A percentile compares a stretch with the other conserved stretches of the same genome.
These are phyloP conservation scores for Cryphonectria radicalis DNA, from an alignment of 2,329 filamentous ascomycete species.

Conservation along the genomic window DNA sequence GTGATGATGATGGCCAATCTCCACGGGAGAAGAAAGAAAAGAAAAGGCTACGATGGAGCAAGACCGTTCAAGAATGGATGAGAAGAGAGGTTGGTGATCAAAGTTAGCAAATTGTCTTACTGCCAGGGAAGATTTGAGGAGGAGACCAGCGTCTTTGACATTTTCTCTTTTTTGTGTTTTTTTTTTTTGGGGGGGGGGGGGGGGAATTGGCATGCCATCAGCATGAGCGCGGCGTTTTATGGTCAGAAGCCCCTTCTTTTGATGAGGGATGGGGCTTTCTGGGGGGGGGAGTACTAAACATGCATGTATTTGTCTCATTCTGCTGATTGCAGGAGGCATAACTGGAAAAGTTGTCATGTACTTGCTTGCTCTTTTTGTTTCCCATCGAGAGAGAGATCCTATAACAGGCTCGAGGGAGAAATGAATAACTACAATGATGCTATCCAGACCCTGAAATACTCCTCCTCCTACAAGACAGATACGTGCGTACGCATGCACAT, in stretches of 20 bases:
- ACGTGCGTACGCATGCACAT: neutral
- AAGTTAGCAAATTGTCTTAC: conserved; percentile 5
- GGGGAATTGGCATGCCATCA: conserved; percentile 16
- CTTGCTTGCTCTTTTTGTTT: neutral
- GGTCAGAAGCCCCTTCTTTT: neutral
- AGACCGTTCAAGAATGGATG: neutral
- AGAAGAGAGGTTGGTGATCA: neutral
- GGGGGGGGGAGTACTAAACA: neutral
- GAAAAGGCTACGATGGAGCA: neutral
- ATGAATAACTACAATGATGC: neutral
- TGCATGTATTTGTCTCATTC: neutral
- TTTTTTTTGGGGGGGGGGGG: too few relatives aligned
- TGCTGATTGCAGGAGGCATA: neutral
- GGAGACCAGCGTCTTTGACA: conserved; percentile 2
- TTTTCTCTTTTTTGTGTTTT: neutral
- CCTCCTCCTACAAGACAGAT: neutral
- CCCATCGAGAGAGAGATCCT: neutral
- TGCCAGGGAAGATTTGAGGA: neutral
- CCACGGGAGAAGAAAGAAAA: neutral
- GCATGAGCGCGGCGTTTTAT: conserved; percentile 24
- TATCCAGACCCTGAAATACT: neutral
- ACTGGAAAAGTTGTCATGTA: neutral
- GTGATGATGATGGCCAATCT: neutral
- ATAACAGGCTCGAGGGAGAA: neutral
- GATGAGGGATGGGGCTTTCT: neutral